phyloP scores from a whole-genome alignment of 2,329 filamentous ascomycete genomes.

The Colletotrichum horii region DNA sequence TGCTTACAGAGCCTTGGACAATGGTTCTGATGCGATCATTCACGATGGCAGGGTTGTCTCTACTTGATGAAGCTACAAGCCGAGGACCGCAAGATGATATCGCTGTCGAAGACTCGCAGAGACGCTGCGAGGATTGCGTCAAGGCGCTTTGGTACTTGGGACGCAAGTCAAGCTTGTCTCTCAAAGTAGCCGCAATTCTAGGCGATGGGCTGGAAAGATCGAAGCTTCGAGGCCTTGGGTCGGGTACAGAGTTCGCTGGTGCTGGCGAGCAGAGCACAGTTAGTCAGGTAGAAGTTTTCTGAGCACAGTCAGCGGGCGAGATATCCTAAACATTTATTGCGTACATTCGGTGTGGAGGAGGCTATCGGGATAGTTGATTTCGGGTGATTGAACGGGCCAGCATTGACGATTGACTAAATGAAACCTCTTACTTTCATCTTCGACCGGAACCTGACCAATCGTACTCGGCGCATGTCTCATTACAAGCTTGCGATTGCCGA shows the following conservation, averaged over 20 bases:
- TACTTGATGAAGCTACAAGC: constrained; percentile 36
- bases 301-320: not conserved
- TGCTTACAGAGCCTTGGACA: constrained; percentile 67
- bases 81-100: fast-evolving
- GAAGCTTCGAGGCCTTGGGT: constrained; percentile 48
- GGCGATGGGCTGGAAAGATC: constrained; percentile 74
- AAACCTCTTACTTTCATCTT: not conserved
- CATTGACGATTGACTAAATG: fast-evolving
- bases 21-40: constrained; percentile 59
- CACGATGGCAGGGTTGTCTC: constrained; percentile 46
- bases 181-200: constrained; percentile 49
- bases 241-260: not conserved
- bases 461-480: not conserved
- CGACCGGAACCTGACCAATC: not conserved
- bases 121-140: constrained; percentile 52
- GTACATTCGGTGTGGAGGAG: too few species aligned
- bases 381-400: fast-evolving
- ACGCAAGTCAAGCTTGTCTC: constrained; percentile 40
- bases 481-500: not conserved
- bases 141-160: constrained; percentile 59
- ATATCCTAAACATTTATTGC: not conserved
- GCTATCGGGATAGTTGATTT: not conserved
- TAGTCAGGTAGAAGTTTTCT: not conserved
- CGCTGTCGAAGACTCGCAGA: not conserved
- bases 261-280: not conserved